Base-by-base conservation (phyloP, 1,139 yeast species). In the Pichia sp. region DNA sequence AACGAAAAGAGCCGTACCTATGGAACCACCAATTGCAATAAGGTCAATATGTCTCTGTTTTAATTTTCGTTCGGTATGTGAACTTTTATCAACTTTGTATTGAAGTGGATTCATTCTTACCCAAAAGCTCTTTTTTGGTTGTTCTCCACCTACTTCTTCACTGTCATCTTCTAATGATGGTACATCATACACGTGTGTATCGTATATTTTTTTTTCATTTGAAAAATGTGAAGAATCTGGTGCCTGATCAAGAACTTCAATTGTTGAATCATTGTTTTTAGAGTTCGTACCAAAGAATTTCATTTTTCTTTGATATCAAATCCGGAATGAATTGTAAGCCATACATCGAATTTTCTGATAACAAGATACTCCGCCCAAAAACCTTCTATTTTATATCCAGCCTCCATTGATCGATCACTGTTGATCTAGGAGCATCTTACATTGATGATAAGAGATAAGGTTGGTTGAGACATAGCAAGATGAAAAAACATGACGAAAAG, bases 21-120 rank as follows among this genome's bases (percentile, higher is more conserved):
- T 85, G 42, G 86, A 80, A 46, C 95, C 95, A 42, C 94, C 90
- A 30, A 80, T 77, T 40, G 89, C 85, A 60, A 85, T 80, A 60
- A 85, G 75, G 56, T 85, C 85, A 46, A 85, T 80, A 59, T 80
- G 85, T 60, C 87, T 71, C 45, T 79, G 76, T 53, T 73, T 70
- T 16, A 53, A 41, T 20, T 36, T 32, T 39, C 56, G 44, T 25
- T 53, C 45, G 1, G 55, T 51, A n/a, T 39, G 44, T 12, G 50
- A 46, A 22, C 7, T 20, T 9, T 20, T 9, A 15, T 44, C 50
- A 29, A 42, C 15, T 23, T n/a, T 25, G 7, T 4, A 13, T 7
- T 41, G 22, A 15, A 46, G 40, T 20, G 34, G 24, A 13, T 41
- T 40, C 2, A 37, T 27, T 30, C 32, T 47, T 7, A 29, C 15